These are phyloP conservation scores for Pleodorina starrii DNA, from an alignment of 139 green algal species.

Conservation along the genomic window DNA sequence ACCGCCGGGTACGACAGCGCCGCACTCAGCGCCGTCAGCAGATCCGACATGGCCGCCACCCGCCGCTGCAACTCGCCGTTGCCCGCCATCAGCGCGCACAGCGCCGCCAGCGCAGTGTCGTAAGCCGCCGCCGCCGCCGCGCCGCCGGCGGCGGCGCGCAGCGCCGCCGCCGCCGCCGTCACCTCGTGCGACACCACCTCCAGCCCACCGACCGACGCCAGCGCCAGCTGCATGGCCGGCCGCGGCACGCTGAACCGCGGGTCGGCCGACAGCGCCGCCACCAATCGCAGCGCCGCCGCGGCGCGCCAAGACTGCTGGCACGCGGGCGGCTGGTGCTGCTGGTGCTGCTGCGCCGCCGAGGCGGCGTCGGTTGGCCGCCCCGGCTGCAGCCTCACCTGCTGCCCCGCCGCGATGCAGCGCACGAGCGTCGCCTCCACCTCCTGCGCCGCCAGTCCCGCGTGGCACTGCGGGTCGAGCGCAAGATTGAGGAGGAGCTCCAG, in stretches of 20 bases:
- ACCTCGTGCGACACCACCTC: constrained; percentile 27
- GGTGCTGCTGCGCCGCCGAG: background rate
- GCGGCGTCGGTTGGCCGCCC: background rate
- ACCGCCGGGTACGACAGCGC: constrained; percentile 26
- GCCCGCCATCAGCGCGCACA: constrained; percentile 42
- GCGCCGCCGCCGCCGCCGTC: constrained; percentile 4
- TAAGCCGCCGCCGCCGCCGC: too few relatives aligned
- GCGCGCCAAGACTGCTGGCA: background rate
- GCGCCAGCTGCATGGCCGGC: constrained; percentile 4
- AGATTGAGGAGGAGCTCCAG: constrained; percentile 42
- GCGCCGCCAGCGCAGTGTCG: background rate
- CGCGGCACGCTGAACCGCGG: background rate
- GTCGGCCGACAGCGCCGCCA: constrained; percentile 37
- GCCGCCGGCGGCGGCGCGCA: background rate
- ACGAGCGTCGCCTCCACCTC: background rate
- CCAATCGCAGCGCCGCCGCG: constrained; percentile 22
- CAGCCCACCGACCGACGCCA: constrained; percentile 14
- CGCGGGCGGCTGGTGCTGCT: background rate
- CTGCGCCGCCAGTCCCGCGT: background rate
- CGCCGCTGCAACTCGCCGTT: background rate
- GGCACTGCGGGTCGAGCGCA: constrained; percentile 36
- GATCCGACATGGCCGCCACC: background rate
- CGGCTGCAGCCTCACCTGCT: background rate
- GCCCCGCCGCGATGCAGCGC: background rate
- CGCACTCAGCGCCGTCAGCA: constrained; percentile 23